Evolutionary conservation across 2,329 filamentous ascomycete genomes (phyloP).

Genomic region (Lachnellula subtilissima): DNA sequence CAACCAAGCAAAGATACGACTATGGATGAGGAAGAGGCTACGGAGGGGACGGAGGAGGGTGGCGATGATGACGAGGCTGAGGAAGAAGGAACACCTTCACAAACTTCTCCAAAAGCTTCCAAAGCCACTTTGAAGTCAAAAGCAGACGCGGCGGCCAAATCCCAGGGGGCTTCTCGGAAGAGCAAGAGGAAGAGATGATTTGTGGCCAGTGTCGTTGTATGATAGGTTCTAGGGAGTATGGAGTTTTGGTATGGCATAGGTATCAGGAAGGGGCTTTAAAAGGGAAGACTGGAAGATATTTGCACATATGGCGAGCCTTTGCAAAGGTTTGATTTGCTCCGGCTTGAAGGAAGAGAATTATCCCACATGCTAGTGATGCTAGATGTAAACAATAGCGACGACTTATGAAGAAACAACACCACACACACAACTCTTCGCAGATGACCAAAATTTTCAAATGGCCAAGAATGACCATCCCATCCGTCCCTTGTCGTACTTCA

Average conservation of each 20-base stretch:
- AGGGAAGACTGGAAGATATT: not conserved
- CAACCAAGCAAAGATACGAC: slow-evolving; percentile 32
- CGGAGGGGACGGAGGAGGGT: slow-evolving; percentile 31
- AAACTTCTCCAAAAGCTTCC: slow-evolving; percentile 23
- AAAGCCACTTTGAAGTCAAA: slow-evolving; percentile 22
- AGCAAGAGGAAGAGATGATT: slow-evolving; percentile 28
- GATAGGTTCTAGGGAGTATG: not conserved
- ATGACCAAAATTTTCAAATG: not conserved
- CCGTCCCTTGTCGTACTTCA: not conserved
- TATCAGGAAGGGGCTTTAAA: not conserved
- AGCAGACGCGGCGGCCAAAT: slow-evolving; percentile 14
- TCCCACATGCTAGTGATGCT: too few species aligned
- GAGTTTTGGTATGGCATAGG: not conserved
- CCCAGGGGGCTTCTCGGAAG: slow-evolving; percentile 19
- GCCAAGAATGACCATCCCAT: not conserved
- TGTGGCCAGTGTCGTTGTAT: not conserved
- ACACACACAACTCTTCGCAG: too few species aligned
- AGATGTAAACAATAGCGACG: too few species aligned
- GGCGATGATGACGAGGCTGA: slow-evolving; percentile 37
- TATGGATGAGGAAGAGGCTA: slow-evolving; percentile 32
- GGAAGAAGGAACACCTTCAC: slow-evolving; percentile 24
- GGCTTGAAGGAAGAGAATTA: too few species aligned
- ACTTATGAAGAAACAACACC: too few species aligned
- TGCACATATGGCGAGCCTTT: not conserved
- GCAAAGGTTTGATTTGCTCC: not conserved